Conservation (phyloP, 208 protist genomes). For the Wallacemonas sp. region DNA sequence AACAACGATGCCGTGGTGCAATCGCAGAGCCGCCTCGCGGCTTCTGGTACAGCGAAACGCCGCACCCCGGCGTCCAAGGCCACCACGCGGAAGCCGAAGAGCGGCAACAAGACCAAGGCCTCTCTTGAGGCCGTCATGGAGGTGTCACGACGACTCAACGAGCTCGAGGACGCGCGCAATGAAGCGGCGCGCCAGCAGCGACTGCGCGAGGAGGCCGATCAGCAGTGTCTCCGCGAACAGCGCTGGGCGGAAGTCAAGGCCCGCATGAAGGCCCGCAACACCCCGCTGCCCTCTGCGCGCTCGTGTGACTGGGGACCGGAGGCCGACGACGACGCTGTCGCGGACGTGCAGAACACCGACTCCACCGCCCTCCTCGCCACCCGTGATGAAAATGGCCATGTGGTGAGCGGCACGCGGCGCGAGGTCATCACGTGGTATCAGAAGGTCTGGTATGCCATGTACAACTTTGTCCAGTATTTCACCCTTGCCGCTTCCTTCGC, state of each 20-base stretch:
- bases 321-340: neutral
- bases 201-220: conserved; percentile 17
- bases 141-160: conserved; percentile 8
- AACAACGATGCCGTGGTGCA: conserved; percentile 12
- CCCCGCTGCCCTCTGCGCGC: conserved; percentile 8
- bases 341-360: neutral
- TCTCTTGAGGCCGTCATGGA: conserved; percentile 11
- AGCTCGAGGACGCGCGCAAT: conserved; percentile 1
- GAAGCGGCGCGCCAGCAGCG: conserved; percentile 1
- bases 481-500: conserved; percentile 15
- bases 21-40: conserved; percentile 6
- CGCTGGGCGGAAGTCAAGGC: conserved; percentile 39
- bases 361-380: neutral
- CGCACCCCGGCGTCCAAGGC: neutral
- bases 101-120: conserved; percentile 8
- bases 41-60: neutral
- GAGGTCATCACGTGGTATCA: conserved; percentile 16
- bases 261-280: conserved; percentile 27
- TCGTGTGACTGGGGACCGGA: neutral
- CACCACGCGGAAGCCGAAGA: neutral
- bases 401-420: neutral
- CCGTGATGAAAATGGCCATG: neutral
- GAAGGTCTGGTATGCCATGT: conserved; percentile 8
- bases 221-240: conserved; percentile 25
- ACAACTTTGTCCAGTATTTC: conserved; percentile 14